Base-by-base conservation (phyloP, 2,329 filamentous ascomycete genomes). In the Coniochaeta hoffmannii region DNA sequence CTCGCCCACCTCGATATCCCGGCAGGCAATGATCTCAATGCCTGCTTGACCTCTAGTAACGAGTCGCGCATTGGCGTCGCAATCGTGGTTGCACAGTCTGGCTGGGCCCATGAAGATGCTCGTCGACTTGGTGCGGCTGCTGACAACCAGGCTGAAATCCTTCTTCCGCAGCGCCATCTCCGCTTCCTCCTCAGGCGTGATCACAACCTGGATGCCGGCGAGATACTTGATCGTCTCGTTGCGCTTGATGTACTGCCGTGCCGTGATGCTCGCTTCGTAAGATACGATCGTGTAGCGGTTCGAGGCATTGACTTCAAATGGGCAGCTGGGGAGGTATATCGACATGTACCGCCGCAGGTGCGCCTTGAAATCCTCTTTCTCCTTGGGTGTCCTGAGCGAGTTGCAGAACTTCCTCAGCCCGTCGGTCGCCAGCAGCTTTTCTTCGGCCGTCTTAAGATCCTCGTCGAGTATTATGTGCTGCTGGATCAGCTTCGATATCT, bases 91-190 rank as follows among this genome's bases (percentile, higher is more conserved):
- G 26, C 94, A 91, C 69, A 99, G 97, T 53, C 94, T 86, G 32
- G 94, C 94, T 8, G 94, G 95, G 0, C 94, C 94, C 68, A 99
- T 86, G 68, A 99, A 97, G 41, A 99, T 76, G 53, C 90, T 96
- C 30, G 92, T 88, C 58, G 87, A 87, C 72, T 96, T 97, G 72
- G 89, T 93, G 57, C 94, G 82, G 61, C 90, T 93, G 59, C 92
- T 96, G 66, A 97, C 89, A 31, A 99, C 92, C 60, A 99, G 92
- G 69, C 92, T 97, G 69, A 99, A 99, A 68, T 99, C 94, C 66
- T 93, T 92, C 67, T 94, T 88, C 57, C 85, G 87, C 60, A 86
- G 72, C 26, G 90, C 88, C 56, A 97, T 81, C 56, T 89, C 85
- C 58, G 85, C 81, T 68, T 97, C 94, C 69, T 99, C 93, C 68